Base-by-base conservation (phyloP, 1,284 basidiomycete genomes). In the Fomitopsis pinicola region DNA sequence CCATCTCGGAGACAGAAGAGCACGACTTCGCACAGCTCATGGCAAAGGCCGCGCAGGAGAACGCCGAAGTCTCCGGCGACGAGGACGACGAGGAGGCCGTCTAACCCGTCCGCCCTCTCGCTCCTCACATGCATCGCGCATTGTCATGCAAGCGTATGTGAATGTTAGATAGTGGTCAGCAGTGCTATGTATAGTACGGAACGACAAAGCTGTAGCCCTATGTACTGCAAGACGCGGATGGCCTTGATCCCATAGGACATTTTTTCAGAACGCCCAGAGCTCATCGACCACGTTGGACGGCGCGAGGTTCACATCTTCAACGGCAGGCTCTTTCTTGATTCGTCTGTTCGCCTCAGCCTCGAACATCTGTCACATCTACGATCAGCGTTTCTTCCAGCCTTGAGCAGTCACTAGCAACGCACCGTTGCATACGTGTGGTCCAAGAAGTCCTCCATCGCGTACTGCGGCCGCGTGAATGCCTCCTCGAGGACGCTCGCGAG, bases 1-100 rank as follows among this genome's bases (percentile, higher is more conserved):
- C 95, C 10, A 91, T 98, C 55, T 94, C 92, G n/a, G 96, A 97
- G 75, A 94, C 92, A 7, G 96, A 98, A 76, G 96, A 98, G 75
- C 90, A 94, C 66, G 95, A 97, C 74, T 85, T 98, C 67, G 94
- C 94, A 7, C 90, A 93, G 66, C 88, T 96, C 71, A 97, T 98
- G 95, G 94, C 91, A 55, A 92, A 94, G 75, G 94, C 91, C 38
- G 89, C 90, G 63, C 83, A 87, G 71, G 95, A 96, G 77, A 98
- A 98, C 74, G 92, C 89, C 42, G 95, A 97, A 72, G 93, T 97
- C 1, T 95, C 93, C 30, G 95, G 95, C 62, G 95, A 97, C 75
- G 94, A 96, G 68, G 91, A 93, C 64, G 94, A 95, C 0, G 91
- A 91, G 14, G 89, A 89, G 52, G 69, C 58, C 42, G 19, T 70